These are phyloP conservation scores for Globisporangium barbulae DNA, from an alignment of 352 stramenopile species.

Conservation along the genomic window DNA sequence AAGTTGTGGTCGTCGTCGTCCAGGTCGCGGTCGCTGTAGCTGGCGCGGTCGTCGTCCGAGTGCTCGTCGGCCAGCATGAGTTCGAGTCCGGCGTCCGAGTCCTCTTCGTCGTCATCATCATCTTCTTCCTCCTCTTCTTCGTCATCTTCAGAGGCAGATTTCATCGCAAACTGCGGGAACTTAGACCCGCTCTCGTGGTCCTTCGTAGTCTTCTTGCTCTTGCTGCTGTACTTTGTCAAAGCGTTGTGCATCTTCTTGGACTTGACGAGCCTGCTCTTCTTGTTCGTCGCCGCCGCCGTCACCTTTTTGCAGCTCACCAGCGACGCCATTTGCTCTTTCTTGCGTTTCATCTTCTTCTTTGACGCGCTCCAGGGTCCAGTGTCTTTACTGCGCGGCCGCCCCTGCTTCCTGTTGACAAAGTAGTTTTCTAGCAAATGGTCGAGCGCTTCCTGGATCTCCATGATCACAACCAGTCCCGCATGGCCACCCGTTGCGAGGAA, in stretches of 20 bases:
- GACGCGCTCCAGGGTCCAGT: slow-evolving; percentile 1
- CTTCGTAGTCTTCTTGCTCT: slow-evolving; percentile 14
- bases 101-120: slow-evolving; percentile 18
- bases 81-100: slow-evolving; percentile 25
- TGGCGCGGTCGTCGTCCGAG: slow-evolving; percentile 58
- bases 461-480: slow-evolving; percentile 66
- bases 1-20: slow-evolving; percentile 26
- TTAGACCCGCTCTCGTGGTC: slow-evolving; percentile 14
- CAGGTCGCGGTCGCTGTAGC: slow-evolving; percentile 35
- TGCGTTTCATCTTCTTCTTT: slow-evolving; percentile 35
- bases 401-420: slow-evolving; percentile 52
- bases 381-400: slow-evolving; percentile 25
- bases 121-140: slow-evolving; percentile 42
- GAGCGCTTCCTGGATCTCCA: slow-evolving; percentile 61
- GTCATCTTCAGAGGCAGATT: slow-evolving; percentile 12
- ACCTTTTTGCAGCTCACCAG: slow-evolving; percentile 19
- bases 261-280: slow-evolving; percentile 41
- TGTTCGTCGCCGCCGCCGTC: slow-evolving; percentile 15
- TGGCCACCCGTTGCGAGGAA: slow-evolving; percentile 67
- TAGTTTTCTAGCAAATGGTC: slow-evolving; percentile 52
- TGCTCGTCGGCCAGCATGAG: slow-evolving; percentile 47
- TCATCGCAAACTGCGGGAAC: slow-evolving; percentile 10
- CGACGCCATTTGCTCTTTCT: slow-evolving; percentile 2
- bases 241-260: slow-evolving; percentile 32
- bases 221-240: slow-evolving; percentile 36